phyloP scores from a whole-genome alignment of 441 rosid genomes.

The Jatropha multifida region DNA sequence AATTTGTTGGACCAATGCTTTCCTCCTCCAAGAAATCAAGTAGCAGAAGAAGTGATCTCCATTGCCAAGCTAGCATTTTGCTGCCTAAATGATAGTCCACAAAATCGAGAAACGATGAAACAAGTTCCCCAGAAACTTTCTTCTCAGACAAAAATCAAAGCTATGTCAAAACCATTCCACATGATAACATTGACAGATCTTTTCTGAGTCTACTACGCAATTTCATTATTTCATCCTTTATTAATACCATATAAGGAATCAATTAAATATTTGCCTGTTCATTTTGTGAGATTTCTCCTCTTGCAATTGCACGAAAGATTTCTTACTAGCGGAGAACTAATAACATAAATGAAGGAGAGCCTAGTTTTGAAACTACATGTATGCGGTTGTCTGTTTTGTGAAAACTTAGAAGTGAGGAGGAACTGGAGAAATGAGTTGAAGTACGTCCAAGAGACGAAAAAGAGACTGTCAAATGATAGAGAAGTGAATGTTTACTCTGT shows the following conservation, averaged over 20 bases:
- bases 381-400: too few relatives aligned
- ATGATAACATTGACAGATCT: not conserved
- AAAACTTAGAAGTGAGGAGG: too few relatives aligned
- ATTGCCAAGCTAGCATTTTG: not conserved
- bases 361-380: too few relatives aligned
- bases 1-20: slow-evolving; percentile 2
- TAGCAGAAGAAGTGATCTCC: not conserved
- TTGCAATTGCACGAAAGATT: too few relatives aligned
- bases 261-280: too few relatives aligned
- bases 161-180: not conserved
- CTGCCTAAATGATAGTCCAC: not conserved
- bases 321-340: too few relatives aligned
- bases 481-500: too few relatives aligned
- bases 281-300: too few relatives aligned
- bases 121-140: not conserved
- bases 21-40: not conserved
- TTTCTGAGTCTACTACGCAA: not conserved
- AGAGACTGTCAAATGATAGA: too few relatives aligned
- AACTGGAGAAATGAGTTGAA: too few relatives aligned
- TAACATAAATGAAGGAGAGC: too few relatives aligned
- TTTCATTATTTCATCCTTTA: not conserved
- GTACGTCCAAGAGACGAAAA: too few relatives aligned
- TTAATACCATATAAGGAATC: not conserved
- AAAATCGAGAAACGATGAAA: not conserved
- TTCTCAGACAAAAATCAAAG: not conserved